These are phyloP conservation scores for Neurospora sp. DNA, from an alignment of 495 filamentous ascomycete species.

Conservation along the genomic window DNA sequence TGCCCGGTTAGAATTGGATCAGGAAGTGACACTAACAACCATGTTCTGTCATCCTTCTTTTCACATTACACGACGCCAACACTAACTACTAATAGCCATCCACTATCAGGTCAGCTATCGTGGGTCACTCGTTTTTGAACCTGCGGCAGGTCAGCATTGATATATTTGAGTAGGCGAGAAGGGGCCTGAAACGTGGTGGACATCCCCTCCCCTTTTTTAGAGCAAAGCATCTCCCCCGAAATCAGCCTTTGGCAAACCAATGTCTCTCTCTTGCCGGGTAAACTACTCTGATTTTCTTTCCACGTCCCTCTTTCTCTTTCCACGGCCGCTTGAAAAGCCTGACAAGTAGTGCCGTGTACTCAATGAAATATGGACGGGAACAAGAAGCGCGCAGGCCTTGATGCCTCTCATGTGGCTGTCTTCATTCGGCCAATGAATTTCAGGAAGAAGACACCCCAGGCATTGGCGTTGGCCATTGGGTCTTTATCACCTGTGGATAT, in stretches of 20 bases:
- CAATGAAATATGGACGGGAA: background rate
- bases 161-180: background rate
- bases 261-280: background rate
- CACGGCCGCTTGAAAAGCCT: background rate
- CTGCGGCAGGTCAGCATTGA: background rate
- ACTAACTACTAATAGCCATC: background rate
- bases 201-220: background rate
- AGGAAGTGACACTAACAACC: background rate
- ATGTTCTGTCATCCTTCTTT: background rate
- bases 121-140: background rate
- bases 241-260: background rate
- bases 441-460: background rate
- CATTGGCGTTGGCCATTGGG: background rate
- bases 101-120: background rate
- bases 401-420: background rate
- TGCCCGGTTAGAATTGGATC: background rate
- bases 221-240: background rate
- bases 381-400: background rate
- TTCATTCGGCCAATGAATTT: background rate
- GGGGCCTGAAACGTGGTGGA: background rate
- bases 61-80: background rate
- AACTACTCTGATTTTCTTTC: background rate
- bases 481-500: background rate
- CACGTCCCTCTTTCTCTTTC: background rate
- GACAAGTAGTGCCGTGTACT: background rate